A percentile compares a stretch with the other conserved stretches of the same genome.
phyloP scores from a whole-genome alignment of 176 grass and related monocot genomes.

The Raddia guianensis region DNA sequence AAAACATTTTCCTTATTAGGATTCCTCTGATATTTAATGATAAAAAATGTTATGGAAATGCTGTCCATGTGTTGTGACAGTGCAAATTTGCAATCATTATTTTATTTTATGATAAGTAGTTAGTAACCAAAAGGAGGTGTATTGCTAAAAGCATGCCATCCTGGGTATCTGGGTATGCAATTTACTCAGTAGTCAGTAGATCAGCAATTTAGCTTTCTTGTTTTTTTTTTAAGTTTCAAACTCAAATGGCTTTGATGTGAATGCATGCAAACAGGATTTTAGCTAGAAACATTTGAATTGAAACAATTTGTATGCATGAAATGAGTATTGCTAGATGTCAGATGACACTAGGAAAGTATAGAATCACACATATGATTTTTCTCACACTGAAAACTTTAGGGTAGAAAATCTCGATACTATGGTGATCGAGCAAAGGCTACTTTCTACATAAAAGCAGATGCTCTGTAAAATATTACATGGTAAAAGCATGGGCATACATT shows the following conservation, averaged over 20 bases:
- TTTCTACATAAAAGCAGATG: slow-evolving; percentile 9
- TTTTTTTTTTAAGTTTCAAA: not conserved
- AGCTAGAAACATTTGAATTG: not conserved
- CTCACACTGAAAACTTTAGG: not conserved
- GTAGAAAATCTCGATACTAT: not conserved
- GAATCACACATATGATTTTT: not conserved
- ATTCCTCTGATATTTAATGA: not conserved
- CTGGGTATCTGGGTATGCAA: slow-evolving; percentile 20
- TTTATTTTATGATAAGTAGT: no score
- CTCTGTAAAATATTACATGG: no score
- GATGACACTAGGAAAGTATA: not conserved
- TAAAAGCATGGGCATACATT: no score
- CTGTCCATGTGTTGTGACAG: no score
- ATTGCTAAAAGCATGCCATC: not conserved
- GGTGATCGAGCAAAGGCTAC: not conserved
- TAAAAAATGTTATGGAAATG: no score
- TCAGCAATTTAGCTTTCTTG: not conserved
- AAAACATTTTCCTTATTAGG: not conserved
- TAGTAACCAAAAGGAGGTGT: no score
- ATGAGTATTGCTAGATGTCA: not conserved
- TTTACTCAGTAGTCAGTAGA: not conserved
- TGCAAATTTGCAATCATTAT: no score
- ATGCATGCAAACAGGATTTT: not conserved
- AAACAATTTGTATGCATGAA: slow-evolving; percentile 17
- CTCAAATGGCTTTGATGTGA: not conserved